Percentiles rank a stretch among this genome's conserved stretches.
These are phyloP conservation scores for Dendryphion nanum DNA, from an alignment of 2,329 filamentous ascomycete genomes.

Conservation along the genomic window DNA sequence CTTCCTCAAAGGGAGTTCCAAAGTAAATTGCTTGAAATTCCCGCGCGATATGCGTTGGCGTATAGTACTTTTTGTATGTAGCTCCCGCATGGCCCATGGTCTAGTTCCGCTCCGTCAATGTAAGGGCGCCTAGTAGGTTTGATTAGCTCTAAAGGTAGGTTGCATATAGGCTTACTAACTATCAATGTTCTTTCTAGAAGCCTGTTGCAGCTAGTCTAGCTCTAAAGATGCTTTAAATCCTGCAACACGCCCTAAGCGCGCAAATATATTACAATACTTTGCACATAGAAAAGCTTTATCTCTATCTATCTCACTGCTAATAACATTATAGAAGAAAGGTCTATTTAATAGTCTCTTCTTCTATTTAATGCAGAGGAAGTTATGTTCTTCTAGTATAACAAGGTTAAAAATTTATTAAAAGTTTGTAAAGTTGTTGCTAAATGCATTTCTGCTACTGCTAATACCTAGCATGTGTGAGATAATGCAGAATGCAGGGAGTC, in stretches of 20 bases:
- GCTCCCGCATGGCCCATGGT: slow-evolving; percentile 6
- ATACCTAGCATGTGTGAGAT: slow-evolving; percentile 16
- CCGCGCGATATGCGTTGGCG: slow-evolving; percentile 7
- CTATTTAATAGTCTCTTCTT: slow-evolving; percentile 14
- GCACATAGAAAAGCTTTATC: slow-evolving; percentile 13
- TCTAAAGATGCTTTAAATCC: slow-evolving; percentile 15
- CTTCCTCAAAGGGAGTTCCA: slow-evolving; percentile 7
- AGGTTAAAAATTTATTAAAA: slow-evolving; percentile 19
- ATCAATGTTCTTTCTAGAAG: slow-evolving; percentile 16
- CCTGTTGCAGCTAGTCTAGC: slow-evolving; percentile 14
- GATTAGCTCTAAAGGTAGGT: slow-evolving; percentile 3
- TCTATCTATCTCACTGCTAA: slow-evolving; percentile 8
- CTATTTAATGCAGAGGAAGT: slow-evolving; percentile 15
- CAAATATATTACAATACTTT: slow-evolving; percentile 17
- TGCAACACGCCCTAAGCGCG: slow-evolving; percentile 13
- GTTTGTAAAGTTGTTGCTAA: slow-evolving; percentile 12
- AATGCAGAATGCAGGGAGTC: slow-evolving; percentile 13
- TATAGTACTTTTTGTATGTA: slow-evolving; percentile 8
- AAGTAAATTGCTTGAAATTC: slow-evolving; percentile 13
- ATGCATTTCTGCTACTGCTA: slow-evolving; percentile 8
- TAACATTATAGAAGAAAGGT: slow-evolving; percentile 15
- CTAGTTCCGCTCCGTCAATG: slow-evolving; percentile 4
- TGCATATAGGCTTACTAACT: slow-evolving; percentile 9
- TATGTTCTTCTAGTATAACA: slow-evolving; percentile 8
- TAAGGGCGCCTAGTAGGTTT: slow-evolving; percentile 3